Conservation (phyloP, 192 early-diverging fungal genomes). For the Gryganskiella cystojenkinii region DNA sequence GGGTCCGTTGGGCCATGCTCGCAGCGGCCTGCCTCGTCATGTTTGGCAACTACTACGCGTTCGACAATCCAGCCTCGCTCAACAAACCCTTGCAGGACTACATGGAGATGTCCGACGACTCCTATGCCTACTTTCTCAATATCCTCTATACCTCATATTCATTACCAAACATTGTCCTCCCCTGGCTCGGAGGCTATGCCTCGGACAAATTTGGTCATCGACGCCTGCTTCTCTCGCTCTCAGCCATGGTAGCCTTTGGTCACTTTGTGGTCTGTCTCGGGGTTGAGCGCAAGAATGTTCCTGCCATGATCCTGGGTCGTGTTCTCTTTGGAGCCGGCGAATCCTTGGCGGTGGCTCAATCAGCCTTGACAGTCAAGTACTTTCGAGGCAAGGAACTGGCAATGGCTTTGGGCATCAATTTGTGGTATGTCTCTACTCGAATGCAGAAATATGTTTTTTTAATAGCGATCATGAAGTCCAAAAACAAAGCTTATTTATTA, state of each 20-base stretch:
- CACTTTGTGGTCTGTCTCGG: slow-evolving; percentile 68
- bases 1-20: slow-evolving; percentile 48
- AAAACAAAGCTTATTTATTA: neutral
- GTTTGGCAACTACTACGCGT: slow-evolving; percentile 70
- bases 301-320: slow-evolving; percentile 65
- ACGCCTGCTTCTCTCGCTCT: slow-evolving; percentile 57
- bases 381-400: slow-evolving; percentile 67
- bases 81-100: slow-evolving; percentile 64
- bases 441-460: neutral
- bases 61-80: slow-evolving; percentile 66
- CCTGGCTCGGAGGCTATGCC: slow-evolving; percentile 67
- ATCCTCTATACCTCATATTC: slow-evolving; percentile 71
- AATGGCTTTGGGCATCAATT: slow-evolving; percentile 65
- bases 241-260: slow-evolving; percentile 57
- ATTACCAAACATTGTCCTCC: slow-evolving; percentile 74
- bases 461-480: neutral
- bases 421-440: slow-evolving; percentile 39
- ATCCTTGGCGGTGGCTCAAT: slow-evolving; percentile 63
- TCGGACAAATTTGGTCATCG: slow-evolving; percentile 60
- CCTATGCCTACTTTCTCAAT: slow-evolving; percentile 65
- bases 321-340: slow-evolving; percentile 72
- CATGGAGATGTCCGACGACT: slow-evolving; percentile 55
- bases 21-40: slow-evolving; percentile 54
- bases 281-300: slow-evolving; percentile 50
- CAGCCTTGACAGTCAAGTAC: slow-evolving; percentile 58